Percentiles rank a stretch among this genome's conserved stretches.
Evolutionary conservation across 441 rosid genomes (phyloP).

Genomic region (Capsella rubella): DNA sequence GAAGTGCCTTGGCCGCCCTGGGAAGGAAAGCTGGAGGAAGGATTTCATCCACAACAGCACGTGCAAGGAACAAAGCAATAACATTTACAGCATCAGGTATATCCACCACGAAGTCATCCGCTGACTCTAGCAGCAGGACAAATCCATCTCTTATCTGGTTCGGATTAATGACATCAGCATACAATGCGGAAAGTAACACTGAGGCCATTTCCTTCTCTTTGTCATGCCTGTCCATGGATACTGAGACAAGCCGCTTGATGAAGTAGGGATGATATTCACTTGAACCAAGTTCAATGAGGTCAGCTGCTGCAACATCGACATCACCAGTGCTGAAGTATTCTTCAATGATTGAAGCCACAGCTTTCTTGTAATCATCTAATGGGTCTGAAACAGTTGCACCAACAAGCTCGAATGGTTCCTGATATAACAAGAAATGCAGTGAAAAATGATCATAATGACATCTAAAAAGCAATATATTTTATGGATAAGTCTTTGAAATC

Average conservation of each 20-base stretch:
- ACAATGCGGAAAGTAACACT: conserved; percentile 80
- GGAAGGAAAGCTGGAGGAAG: conserved; percentile 94
- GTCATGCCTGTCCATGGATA: conserved; percentile 97
- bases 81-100: conserved; percentile 86
- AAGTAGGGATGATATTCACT: conserved; percentile 89
- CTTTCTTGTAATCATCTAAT: conserved; percentile 91
- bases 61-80: conserved; percentile 90
- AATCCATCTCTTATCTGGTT: conserved; percentile 91
- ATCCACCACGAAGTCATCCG: conserved; percentile 93
- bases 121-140: conserved; percentile 90
- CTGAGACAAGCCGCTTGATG: conserved; percentile 89
- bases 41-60: conserved; percentile 95
- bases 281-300: conserved; percentile 89
- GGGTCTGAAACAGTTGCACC: conserved; percentile 87
- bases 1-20: conserved; percentile 83
- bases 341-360: conserved; percentile 77
- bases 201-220: conserved; percentile 99
- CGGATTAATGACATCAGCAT: conserved; percentile 88
- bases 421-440: conserved; percentile 27
- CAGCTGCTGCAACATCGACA: conserved; percentile 86
- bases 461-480: neutral
- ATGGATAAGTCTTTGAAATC: neutral
- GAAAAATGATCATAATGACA: neutral
- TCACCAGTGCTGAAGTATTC: conserved; percentile 93
- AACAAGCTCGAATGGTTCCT: conserved; percentile 96